Base-by-base conservation (phyloP, 2,329 filamentous ascomycete species). In the Neofusicoccum ribis region DNA sequence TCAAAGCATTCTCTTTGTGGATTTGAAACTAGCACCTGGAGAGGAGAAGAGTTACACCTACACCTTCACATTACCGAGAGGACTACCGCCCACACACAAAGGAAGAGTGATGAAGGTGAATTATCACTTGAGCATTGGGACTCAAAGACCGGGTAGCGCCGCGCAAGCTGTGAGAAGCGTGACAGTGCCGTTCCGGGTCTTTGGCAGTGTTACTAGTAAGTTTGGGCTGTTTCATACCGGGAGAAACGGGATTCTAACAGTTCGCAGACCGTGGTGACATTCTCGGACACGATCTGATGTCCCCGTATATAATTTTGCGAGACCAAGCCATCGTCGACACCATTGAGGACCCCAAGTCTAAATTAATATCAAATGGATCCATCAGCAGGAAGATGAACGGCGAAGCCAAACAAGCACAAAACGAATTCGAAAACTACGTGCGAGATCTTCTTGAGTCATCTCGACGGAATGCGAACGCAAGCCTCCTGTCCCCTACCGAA, bases 1-100 rank as follows among this genome's bases (percentile, higher is more conserved):
- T 1, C 95, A 98, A 78, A 97, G 93, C 1, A 92, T 99, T 67
- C 81, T 99, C 12, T 99, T 99, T 76, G 95, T 99, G 62, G 93
- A 99, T 76, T 82, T 99, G 64, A 88, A 90, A 71, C 85, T 99
- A 23, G 89, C 86, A 6, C 93, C 95, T 0, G 95, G 94, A 1
- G 93, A 99, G 78, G 96, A 92, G 76, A 89, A 87, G 70, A 90
- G 89, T 54, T 99, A 91, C 72, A 91, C 91, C 58, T 99, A 97
- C 76, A 86, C 88, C 1, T 97, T 97, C 76, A 89, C 86, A 50
- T 80, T 99, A 63, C 95, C 95, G 0, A 89, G 88, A 72, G 94
- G 94, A 0, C 80, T 99, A n/a, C 95, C 95, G 23, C 94, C 95
- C 6, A 92, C 88, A 14, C 92, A 98, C 75, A 90, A 90, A 71